Base-by-base conservation (phyloP, 2,329 filamentous ascomycete genomes). In the Fusarium sp. region DNA sequence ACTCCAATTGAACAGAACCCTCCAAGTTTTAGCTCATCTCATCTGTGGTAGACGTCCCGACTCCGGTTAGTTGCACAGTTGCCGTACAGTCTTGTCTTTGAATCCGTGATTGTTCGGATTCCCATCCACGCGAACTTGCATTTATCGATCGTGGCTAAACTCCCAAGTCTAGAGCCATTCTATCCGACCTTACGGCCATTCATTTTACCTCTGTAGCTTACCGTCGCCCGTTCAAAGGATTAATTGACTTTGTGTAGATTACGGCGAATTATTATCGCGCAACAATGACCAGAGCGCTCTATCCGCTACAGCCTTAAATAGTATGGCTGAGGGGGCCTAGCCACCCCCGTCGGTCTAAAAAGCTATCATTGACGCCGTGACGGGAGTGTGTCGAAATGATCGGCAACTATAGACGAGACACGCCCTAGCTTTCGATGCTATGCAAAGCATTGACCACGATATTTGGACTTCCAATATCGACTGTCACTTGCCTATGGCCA, bases 1-100 rank as follows among this genome's bases (percentile, higher is more conserved):
- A 64, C 61, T 51, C 59, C 60, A 68, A 68, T 37, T 37, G 15
- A 37, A n/a, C 43, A 39, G 57, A 68, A 43, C 30, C 40, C 44
- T 62, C 58, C 52, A 67, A 55, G 28, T 30, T 9, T 41, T 44
- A 24, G 19, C 4, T 7, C 43, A 20, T 33, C 13, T 33, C 13
- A 33, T 61, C 40, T 62, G 47, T 8, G 47, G 62, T 30, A 30
- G 28, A 28, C 3, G 28, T 9, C 28, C 28, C 10, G 5, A 30
- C 28, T 11, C 28, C 28, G 28, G 28, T 10, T 30, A 30, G 28
- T 30, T 30, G 4, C 11, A 30, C 28, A 30, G 28, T 30, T 30
- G 28, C 28, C 28, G 28, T 30, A 30, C 28, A 30, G 28, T 13
- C 28, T 30, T 30, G 3, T 30, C 28, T 11, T 30, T 30, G 28